These are phyloP conservation scores for Botrytis aclada DNA, from an alignment of 2,329 filamentous ascomycete species.

Conservation along the genomic window DNA sequence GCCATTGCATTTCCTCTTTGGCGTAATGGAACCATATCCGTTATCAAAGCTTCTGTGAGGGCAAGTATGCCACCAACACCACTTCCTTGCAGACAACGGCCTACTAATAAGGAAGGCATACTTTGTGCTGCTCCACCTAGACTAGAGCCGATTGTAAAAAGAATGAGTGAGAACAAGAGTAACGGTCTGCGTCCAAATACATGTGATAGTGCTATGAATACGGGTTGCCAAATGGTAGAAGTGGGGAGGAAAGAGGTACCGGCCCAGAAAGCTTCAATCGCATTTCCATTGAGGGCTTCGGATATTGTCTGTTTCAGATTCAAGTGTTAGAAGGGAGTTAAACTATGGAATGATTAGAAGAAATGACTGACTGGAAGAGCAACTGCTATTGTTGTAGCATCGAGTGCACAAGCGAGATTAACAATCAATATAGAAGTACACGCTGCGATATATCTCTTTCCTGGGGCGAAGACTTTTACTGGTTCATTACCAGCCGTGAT, in stretches of 20 bases:
- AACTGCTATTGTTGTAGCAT: slow-evolving; percentile 55
- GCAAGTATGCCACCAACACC: slow-evolving; percentile 49
- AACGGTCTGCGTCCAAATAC: slow-evolving; percentile 28
- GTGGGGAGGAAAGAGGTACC: slow-evolving; percentile 62
- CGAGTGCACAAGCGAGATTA: slow-evolving; percentile 57
- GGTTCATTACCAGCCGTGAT: background rate
- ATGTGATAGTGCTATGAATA: slow-evolving; percentile 32
- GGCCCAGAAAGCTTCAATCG: slow-evolving; percentile 64
- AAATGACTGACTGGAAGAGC: slow-evolving; percentile 27
- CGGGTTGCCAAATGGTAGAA: slow-evolving; percentile 58
- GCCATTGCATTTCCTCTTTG: slow-evolving; percentile 41
- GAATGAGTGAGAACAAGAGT: slow-evolving; percentile 23
- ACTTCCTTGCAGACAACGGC: slow-evolving; percentile 45
- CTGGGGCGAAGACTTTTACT: background rate
- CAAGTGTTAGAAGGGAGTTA: slow-evolving; percentile 23
- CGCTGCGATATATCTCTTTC: slow-evolving; percentile 8
- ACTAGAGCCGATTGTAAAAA: slow-evolving; percentile 32
- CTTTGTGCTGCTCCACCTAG: slow-evolving; percentile 35
- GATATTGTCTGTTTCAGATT: slow-evolving; percentile 47
- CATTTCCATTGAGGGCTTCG: slow-evolving; percentile 49
- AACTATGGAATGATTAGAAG: background rate
- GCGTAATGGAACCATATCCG: slow-evolving; percentile 45
- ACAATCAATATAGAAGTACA: slow-evolving; percentile 15
- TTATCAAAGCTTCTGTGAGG: slow-evolving; percentile 45
- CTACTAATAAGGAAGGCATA: slow-evolving; percentile 32